Evolutionary conservation across 208 protist species (phyloP).

Genomic region (Leishmania mexicana): DNA sequence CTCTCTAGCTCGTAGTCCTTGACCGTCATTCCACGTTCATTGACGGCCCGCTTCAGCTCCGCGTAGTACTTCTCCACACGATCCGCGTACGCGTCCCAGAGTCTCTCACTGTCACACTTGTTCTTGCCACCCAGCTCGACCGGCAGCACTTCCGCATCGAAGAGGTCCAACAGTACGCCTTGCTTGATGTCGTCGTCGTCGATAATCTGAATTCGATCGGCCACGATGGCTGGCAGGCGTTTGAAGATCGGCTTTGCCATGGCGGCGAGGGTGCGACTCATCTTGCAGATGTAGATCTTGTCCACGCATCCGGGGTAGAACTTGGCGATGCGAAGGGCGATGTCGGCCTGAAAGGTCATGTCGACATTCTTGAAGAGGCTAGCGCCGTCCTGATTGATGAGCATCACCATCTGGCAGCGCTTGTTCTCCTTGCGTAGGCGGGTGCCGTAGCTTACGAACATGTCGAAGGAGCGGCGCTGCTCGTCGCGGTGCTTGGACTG

Average conservation of each 20-base stretch:
- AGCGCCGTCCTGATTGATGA: conserved; percentile 67
- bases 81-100: conserved; percentile 41
- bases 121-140: conserved; percentile 58
- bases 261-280: conserved; percentile 45
- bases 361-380: conserved; percentile 68
- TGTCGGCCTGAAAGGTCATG: conserved; percentile 63
- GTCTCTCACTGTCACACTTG: conserved; percentile 46
- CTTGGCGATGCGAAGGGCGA: conserved; percentile 71
- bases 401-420: conserved; percentile 55
- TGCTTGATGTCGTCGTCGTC: conserved; percentile 40
- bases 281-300: conserved; percentile 80
- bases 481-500: conserved; percentile 43
- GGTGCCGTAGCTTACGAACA: conserved; percentile 72
- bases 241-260: conserved; percentile 70
- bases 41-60: conserved; percentile 46
- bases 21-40: conserved; percentile 50
- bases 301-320: conserved; percentile 65
- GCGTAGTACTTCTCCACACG: conserved; percentile 60
- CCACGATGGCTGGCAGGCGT: conserved; percentile 56
- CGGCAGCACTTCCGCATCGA: conserved; percentile 61
- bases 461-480: conserved; percentile 58
- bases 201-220: conserved; percentile 66
- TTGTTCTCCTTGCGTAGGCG: conserved; percentile 56
- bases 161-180: conserved; percentile 49
- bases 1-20: conserved; percentile 75